Evolutionary conservation across 768 basidiomycete genomes (phyloP).

Genomic region (Austroboletus eburneus): DNA sequence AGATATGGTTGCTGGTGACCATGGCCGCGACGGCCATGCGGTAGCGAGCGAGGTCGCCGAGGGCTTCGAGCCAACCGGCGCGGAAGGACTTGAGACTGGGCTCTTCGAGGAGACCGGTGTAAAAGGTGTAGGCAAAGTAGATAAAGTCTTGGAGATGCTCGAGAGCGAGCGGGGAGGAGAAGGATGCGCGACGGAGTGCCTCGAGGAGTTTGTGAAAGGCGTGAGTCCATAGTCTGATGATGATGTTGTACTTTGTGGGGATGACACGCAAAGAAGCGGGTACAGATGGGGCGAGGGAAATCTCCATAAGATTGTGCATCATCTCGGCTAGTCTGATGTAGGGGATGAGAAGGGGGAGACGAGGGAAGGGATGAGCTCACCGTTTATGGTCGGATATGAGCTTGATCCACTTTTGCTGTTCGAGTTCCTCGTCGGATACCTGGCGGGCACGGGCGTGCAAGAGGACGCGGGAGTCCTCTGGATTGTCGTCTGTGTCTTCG

Average conservation of each 20-base stretch:
- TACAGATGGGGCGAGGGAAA: slow-evolving; percentile 81
- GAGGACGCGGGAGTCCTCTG: slow-evolving; percentile 36
- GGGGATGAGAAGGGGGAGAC: slow-evolving; percentile 1
- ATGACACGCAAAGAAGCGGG: slow-evolving; percentile 88
- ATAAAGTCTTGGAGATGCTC: slow-evolving; percentile 95
- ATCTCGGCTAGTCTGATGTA: slow-evolving; percentile 77
- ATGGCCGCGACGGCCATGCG: slow-evolving; percentile 94
- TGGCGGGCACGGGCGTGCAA: slow-evolving; percentile 32
- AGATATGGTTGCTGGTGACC: slow-evolving; percentile 48
- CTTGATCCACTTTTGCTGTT: slow-evolving; percentile 74
- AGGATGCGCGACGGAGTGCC: slow-evolving; percentile 80
- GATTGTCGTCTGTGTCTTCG: slow-evolving; percentile 55
- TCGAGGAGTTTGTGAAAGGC: slow-evolving; percentile 90
- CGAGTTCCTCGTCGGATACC: slow-evolving; percentile 49
- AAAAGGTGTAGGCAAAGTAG: slow-evolving; percentile 92
- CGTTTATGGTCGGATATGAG: slow-evolving; percentile 78
- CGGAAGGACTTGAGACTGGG: slow-evolving; percentile 64
- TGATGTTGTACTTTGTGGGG: slow-evolving; percentile 93
- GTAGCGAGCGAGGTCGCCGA: slow-evolving; percentile 94
- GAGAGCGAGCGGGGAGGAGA: slow-evolving; percentile 58
- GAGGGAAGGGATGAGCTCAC: slow-evolving; percentile 41
- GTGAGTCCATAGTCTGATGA: slow-evolving; percentile 87
- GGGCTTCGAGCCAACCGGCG: slow-evolving; percentile 89
- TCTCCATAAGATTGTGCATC: slow-evolving; percentile 82
- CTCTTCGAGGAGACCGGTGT: slow-evolving; percentile 86